Evolutionary conservation across 2,329 filamentous ascomycete genomes (phyloP), one percentile per base, ranked within the genome.

Genomic region (Arthrobotrys sphaeroides): DNA sequence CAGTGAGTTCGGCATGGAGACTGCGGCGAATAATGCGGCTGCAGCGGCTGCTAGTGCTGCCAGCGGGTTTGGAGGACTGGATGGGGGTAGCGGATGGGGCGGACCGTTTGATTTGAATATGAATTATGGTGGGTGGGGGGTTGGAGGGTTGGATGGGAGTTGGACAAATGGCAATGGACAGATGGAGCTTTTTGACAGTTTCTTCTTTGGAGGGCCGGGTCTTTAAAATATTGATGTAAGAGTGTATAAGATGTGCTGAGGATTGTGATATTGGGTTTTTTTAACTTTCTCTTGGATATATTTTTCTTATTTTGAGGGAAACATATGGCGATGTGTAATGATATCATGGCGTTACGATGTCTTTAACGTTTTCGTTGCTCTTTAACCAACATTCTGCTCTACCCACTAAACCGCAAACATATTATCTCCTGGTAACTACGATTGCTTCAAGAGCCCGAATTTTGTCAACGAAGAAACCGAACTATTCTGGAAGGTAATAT

Each of bases 151-250:
- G 10, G 73, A 77, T 36, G 67, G 67, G 0, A 69, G 67, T 40
- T 77, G 73, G 73, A 72, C 73, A 16, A 64, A 83, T 76, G 80
- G 86, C 70, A 86, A 87, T 78, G 81, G 84, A 77, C 85, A 87
- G 82, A 84, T 89, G 79, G 89, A 91, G 77, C 84, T 91, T 49
- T 91, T 92, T 82, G 90, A 91, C 80, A 88, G 88, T 0, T 92
- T 92, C 81, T 91, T 91, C 83, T 91, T 91, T 80, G 89, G 89
- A 0, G 86, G 72, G 2, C 72, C 72, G 16, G 72, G 72, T 3
- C 31, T 75, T 13, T 75, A 43, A 75, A 20, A 53, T 2, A 51
- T 51, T 53, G 28, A 22, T 42, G 59, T 9, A 13, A 10, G 26
- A 47, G n/a, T 36, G n/a, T 7, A 22, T 6, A 31, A 57, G 12